phyloP scores from a whole-genome alignment of 495 filamentous ascomycete genomes.

The Lepidopterella palustris region DNA sequence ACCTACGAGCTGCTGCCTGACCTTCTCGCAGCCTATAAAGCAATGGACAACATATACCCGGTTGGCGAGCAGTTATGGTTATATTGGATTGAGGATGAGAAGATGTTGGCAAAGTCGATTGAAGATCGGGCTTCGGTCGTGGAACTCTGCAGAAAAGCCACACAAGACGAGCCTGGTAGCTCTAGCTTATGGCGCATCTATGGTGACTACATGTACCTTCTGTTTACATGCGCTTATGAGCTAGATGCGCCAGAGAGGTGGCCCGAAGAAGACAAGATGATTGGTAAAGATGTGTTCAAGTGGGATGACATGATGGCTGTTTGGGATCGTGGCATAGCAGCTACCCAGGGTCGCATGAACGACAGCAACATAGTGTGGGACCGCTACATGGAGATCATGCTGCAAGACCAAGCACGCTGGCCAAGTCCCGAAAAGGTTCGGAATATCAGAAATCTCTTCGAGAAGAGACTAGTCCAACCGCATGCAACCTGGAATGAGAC shows the following conservation, averaged over 20 bases:
- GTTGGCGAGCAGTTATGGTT: slow-evolving; percentile 61
- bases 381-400: slow-evolving; percentile 56
- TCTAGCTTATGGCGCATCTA: slow-evolving; percentile 82
- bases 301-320: slow-evolving; percentile 67
- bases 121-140: slow-evolving; percentile 68
- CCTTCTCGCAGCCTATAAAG: slow-evolving; percentile 55
- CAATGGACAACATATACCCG: slow-evolving; percentile 60
- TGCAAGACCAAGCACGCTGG: slow-evolving; percentile 55
- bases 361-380: slow-evolving; percentile 91
- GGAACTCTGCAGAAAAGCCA: slow-evolving; percentile 73
- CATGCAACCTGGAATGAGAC: slow-evolving; percentile 83
- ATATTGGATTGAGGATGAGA: slow-evolving; percentile 60
- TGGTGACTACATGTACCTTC: slow-evolving; percentile 75
- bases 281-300: slow-evolving; percentile 74
- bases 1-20: slow-evolving; percentile 56
- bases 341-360: slow-evolving; percentile 71
- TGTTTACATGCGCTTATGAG: slow-evolving; percentile 54
- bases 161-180: slow-evolving; percentile 75
- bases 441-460: slow-evolving; percentile 62
- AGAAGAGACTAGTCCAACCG: slow-evolving; percentile 66
- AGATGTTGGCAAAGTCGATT: slow-evolving; percentile 51
- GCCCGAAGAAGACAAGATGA: slow-evolving; percentile 66
- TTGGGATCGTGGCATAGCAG: slow-evolving; percentile 70
- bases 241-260: slow-evolving; percentile 45
- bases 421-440: slow-evolving; percentile 54